Conservation (phyloP, 805 yeast species). For the Saccharomycopsis microspora region DNA sequence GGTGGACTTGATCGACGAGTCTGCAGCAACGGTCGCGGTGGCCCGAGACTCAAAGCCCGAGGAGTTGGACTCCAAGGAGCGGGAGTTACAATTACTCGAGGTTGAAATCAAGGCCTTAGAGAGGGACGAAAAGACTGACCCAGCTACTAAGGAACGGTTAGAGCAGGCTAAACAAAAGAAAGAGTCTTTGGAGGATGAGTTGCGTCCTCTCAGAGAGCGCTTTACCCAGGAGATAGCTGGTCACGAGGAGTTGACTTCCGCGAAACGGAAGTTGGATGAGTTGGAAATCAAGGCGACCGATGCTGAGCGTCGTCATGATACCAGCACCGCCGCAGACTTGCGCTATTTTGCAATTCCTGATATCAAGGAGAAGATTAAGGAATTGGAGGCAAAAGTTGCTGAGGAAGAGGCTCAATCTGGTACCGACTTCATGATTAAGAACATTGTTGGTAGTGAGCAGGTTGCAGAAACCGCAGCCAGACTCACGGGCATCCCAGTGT, state of each 20-base stretch:
- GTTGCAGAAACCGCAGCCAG: conserved; percentile 97
- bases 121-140: conserved; percentile 81
- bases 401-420: conserved; percentile 65
- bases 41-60: conserved; percentile 98
- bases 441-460: conserved; percentile 84
- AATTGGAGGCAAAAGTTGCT: conserved; percentile 65
- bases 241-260: conserved; percentile 80
- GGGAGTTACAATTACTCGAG: conserved; percentile 81
- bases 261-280: conserved; percentile 86
- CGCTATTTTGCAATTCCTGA: conserved; percentile 97
- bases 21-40: conserved; percentile 95
- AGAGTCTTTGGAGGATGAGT: conserved; percentile 75
- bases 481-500: conserved; percentile 93
- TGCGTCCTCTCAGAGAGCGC: conserved; percentile 76
- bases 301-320: conserved; percentile 95
- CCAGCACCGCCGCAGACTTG: conserved; percentile 89
- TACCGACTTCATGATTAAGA: conserved; percentile 60
- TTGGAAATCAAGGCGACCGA: conserved; percentile 86
- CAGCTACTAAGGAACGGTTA: conserved; percentile 77
- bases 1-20: conserved; percentile 88
- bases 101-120: conserved; percentile 96
- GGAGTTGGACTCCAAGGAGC: conserved; percentile 86
- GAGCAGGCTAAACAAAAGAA: conserved; percentile 65
- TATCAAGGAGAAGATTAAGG: conserved; percentile 60
- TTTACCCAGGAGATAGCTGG: conserved; percentile 82